Percentiles rank a stretch among this genome's conserved stretches.
Evolutionary conservation across 345 rosid genomes (phyloP).

Genomic region (Atalantia buxifolia): DNA sequence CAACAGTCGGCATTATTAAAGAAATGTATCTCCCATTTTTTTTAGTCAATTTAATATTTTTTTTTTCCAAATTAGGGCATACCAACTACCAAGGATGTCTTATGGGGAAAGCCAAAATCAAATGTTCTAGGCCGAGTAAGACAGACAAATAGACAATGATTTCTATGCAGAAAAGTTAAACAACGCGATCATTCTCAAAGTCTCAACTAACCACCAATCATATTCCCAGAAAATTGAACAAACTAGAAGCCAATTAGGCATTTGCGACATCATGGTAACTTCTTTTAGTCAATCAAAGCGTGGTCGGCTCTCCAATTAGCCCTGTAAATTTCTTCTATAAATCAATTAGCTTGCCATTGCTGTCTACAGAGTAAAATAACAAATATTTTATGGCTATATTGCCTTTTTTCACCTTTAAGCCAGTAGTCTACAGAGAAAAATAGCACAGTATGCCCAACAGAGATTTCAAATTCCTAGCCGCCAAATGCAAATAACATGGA

Average conservation of each 20-base stretch:
- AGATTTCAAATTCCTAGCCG: background rate
- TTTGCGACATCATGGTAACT: constrained; percentile 4
- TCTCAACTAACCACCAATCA: background rate
- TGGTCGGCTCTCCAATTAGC: constrained; percentile 14
- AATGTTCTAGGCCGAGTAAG: background rate
- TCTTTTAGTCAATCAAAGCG: constrained; percentile 10
- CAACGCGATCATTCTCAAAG: background rate
- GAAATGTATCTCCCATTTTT: background rate
- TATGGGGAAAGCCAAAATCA: background rate
- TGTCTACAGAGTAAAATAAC: background rate
- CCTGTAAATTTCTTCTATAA: background rate
- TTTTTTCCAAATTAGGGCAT: background rate
- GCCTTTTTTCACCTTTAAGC: background rate
- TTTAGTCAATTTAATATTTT: background rate
- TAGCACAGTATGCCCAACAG: background rate
- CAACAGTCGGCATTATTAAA: background rate
- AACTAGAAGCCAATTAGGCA: constrained; percentile 5
- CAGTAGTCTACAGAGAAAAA: background rate
- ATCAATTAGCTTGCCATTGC: background rate
- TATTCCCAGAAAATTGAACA: background rate
- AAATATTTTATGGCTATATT: background rate
- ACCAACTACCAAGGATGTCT: background rate
- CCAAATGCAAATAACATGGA: constrained; percentile 15
- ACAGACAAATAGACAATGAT: background rate
- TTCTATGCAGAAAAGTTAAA: background rate